Evolutionary conservation across 202 grass and related monocot genomes (phyloP).

Genomic region (Hordeum pubiflorum): DNA sequence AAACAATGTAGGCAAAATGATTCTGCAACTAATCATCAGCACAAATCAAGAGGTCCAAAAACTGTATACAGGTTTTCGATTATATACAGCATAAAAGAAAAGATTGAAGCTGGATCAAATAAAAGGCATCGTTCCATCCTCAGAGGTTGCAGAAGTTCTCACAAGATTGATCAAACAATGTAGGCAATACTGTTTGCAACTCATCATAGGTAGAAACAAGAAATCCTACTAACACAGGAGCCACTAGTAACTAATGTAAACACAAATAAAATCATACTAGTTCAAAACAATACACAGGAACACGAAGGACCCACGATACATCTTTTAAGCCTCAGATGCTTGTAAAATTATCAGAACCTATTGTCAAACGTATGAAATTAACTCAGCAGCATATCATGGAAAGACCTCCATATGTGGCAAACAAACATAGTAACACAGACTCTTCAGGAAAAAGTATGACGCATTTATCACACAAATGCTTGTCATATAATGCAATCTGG

Average conservation of each 20-base stretch:
- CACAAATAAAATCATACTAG: not conserved
- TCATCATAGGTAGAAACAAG: slow-evolving; percentile 29
- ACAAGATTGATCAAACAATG: slow-evolving; percentile 16
- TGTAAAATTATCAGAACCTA: not conserved
- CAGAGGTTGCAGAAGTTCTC: not conserved
- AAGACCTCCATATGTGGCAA: not conserved
- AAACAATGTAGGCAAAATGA: slow-evolving; percentile 34
- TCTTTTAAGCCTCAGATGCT: not conserved
- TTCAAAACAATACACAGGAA: not conserved
- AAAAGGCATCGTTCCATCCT: not conserved
- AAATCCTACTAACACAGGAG: not conserved
- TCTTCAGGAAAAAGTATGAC: too few species aligned
- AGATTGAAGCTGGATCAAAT: not conserved
- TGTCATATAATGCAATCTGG: slow-evolving; percentile 22
- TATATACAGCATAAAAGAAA: not conserved
- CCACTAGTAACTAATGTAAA: not conserved
- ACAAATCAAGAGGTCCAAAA: not conserved
- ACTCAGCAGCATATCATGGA: not conserved
- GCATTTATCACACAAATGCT: slow-evolving; percentile 12
- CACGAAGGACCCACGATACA: not conserved
- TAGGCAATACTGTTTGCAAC: slow-evolving; percentile 20
- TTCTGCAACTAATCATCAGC: slow-evolving; percentile 38
- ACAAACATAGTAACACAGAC: not conserved
- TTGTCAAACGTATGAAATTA: not conserved
- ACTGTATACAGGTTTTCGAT: not conserved